Evolutionary conservation across 2,329 filamentous ascomycete genomes (phyloP), one percentile per base, ranked within the genome.

Genomic region (Fusarium foetens): DNA sequence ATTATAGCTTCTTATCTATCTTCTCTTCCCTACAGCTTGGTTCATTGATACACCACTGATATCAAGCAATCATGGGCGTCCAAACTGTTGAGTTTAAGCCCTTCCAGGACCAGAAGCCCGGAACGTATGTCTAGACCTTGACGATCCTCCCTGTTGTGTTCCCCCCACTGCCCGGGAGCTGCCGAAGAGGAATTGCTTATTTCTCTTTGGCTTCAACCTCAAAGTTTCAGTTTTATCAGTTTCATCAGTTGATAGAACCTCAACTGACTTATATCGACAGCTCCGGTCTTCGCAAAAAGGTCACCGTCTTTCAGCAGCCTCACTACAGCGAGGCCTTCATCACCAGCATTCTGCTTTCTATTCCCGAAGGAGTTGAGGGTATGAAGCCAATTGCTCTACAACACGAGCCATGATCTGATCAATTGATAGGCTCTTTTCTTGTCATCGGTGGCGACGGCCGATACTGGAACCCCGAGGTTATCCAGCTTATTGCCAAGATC

Each of bases 311-410:
- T 88, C 94, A 99, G 84, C 88, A 98, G 84, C 88, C 91, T 68
- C 90, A 99, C 86, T 99, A 99, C 89, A 95, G 94, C 84, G 96
- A 99, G 85, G 91, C 95, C 58, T 99, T 99, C 83, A 90, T 99
- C 76, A 89, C 95, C 74, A 95, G 94, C 83, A 97, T 98, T 81
- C 90, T 99, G 76, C 90, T 97, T 70, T 97, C 96, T 58, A 99
- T 99, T 78, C 96, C 96, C 36, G 96, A 99, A 84, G 96, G 96
- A 71, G 95, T 88, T 60, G 86, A 98, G 80, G 95, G 91, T 90
- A 79, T 72, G 83, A 41, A 46, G 23, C n/a, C 74, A 25, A 23
- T n/a, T 36, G 19, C 21, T 31, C 14, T 39, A 27, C 43, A 51
- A 64, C 54, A 58, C 29, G 66, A 58, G 27, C 36, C 42, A 66